Evolutionary conservation across 2,329 filamentous ascomycete genomes (phyloP), one percentile per base, ranked within the genome.

Genomic region (Mariannaea elegans): DNA sequence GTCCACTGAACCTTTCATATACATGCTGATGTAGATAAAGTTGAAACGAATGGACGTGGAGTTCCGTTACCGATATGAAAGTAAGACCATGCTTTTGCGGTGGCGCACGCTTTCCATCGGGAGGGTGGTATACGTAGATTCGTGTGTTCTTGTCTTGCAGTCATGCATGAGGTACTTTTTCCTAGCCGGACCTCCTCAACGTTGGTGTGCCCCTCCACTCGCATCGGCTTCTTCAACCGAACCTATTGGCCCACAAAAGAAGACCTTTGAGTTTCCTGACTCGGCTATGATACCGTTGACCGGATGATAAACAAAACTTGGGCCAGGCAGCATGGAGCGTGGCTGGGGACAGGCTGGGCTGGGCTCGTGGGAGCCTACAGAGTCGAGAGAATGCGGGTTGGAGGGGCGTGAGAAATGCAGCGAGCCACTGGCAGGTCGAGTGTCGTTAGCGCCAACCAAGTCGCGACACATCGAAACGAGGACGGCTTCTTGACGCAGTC

Each of bases 401-500:
- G 66, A 64, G 56, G 68, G 64, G 62, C 61, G 66, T 66, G 61
- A 56, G 39, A 39, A 53, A 48, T 6, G 7, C 2, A n/a, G 4
- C 12, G 29, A 45, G 39, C 57, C 61, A 61, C 59, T 70, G 55
- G 65, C 62, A 68, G 41, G 34, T 63, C 70, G 69, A 62, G 64
- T 67, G 63, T 69, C 69, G 61, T 71, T 79, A 77, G 75, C 73
- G 70, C 67, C 67, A 70, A 71, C 69, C 64, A 31, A 52, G 38
- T 66, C 62, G 74, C 65, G 68, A 67, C 55, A 61, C 56, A 58
- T 57, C 63, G 56, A 71, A 71, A 72, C 66, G 71, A 76, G 72
- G 66, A 75, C 71, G 73, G 73, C 63, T 39, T 76, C 79, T 78
- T 81, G 79, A 82, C 75, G 81, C 79, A 81, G 58, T 79, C 78